Conservation (phyloP, 495 filamentous ascomycete species). For the Trichoderma parareesei region DNA sequence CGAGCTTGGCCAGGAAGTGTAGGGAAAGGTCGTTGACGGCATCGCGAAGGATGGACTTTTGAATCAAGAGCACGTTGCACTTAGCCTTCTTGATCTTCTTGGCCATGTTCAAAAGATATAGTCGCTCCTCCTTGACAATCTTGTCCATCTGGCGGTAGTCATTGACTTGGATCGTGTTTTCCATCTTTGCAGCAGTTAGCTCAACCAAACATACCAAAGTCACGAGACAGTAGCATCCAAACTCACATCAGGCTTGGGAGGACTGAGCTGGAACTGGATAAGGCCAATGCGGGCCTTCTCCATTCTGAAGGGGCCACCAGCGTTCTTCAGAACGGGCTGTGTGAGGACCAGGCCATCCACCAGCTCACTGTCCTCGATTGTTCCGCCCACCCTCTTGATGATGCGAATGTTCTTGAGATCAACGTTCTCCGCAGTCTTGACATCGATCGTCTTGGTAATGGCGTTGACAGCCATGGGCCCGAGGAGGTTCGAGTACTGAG, state of each 20-base stretch:
- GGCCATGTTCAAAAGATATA: slow-evolving; percentile 94
- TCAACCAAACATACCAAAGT: background rate
- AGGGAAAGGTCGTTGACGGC: slow-evolving; percentile 95
- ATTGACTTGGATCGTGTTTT: slow-evolving; percentile 97
- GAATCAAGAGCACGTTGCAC: slow-evolving; percentile 96
- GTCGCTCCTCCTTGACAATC: slow-evolving; percentile 97
- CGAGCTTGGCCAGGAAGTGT: slow-evolving; percentile 94
- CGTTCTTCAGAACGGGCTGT: slow-evolving; percentile 88
- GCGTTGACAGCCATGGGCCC: slow-evolving; percentile 96
- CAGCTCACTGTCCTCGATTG: slow-evolving; percentile 97
- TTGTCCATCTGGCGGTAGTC: slow-evolving; percentile 99
- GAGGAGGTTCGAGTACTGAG: slow-evolving; percentile 85
- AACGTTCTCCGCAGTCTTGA: slow-evolving; percentile 91
- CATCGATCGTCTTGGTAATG: slow-evolving; percentile 87
- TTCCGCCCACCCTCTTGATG: slow-evolving; percentile 95
- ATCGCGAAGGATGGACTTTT: slow-evolving; percentile 96
- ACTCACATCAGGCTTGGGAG: slow-evolving; percentile 91
- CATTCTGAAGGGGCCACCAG: slow-evolving; percentile 83
- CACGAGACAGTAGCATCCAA: background rate
- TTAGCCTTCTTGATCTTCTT: slow-evolving; percentile 99
- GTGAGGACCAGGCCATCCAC: slow-evolving; percentile 90
- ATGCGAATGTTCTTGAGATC: slow-evolving; percentile 94
- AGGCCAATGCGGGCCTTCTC: slow-evolving; percentile 96
- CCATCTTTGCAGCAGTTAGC: slow-evolving; percentile 58
- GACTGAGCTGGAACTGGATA: slow-evolving; percentile 97